phyloP scores from a whole-genome alignment of 495 filamentous ascomycete species.

The Chaetomidium leptoderma region DNA sequence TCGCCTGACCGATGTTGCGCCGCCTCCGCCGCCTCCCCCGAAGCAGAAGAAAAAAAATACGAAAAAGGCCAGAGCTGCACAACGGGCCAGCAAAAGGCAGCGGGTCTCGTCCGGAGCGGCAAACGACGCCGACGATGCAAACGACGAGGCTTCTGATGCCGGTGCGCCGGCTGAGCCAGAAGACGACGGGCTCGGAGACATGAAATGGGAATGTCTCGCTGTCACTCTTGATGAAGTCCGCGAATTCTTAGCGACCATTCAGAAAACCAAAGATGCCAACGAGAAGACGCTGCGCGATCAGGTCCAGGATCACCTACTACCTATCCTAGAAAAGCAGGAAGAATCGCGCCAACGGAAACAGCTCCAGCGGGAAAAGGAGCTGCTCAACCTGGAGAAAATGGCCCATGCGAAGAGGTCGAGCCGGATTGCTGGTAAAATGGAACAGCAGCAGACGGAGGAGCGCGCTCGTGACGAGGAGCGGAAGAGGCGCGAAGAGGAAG shows the following conservation, averaged over 20 bases:
- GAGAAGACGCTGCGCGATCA: conserved; percentile 70
- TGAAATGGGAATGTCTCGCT: conserved; percentile 89
- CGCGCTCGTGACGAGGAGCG: conserved; percentile 66
- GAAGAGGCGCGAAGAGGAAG: conserved; percentile 61
- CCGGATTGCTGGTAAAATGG: conserved; percentile 72
- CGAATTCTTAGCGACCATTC: conserved; percentile 63
- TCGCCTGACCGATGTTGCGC: conserved; percentile 66
- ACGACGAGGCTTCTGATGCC: conserved; percentile 36
- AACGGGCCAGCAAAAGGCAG: conserved; percentile 67
- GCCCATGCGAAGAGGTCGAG: conserved; percentile 92
- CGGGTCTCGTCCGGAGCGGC: conserved; percentile 55
- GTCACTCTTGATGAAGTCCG: conserved; percentile 73
- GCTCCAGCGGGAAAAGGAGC: conserved; percentile 69
- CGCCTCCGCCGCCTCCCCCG: conserved; percentile 49
- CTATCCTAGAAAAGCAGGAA: conserved; percentile 76
- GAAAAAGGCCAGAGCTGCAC: conserved; percentile 65
- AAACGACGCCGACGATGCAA: conserved; percentile 53
- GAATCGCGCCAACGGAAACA: conserved; percentile 67
- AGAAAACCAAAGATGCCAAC: conserved; percentile 70
- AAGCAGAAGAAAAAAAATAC: conserved; percentile 79
- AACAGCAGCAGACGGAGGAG: conserved; percentile 70
- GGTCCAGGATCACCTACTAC: conserved; percentile 70
- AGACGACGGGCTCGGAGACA: conserved; percentile 61
- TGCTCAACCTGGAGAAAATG: conserved; percentile 73
- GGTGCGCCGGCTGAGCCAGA: conserved; percentile 41